Evolutionary conservation across 371 early-diverging fungal genomes (phyloP).

Genomic region (Mucor velutinosus): DNA sequence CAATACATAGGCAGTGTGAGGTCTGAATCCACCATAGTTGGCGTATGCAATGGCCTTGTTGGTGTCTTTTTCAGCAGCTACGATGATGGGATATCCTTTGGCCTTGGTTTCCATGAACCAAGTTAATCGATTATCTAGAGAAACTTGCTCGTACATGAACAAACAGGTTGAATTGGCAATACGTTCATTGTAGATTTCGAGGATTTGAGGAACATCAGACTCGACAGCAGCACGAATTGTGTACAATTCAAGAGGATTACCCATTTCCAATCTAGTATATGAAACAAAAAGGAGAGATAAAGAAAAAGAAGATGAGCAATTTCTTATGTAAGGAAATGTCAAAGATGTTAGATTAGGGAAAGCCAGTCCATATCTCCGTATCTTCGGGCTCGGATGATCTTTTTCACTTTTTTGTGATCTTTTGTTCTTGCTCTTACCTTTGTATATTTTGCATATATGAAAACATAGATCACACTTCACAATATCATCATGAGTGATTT

Average conservation of each 20-base stretch:
- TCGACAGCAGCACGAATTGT: slow-evolving; percentile 38
- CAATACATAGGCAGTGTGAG: slow-evolving; percentile 45
- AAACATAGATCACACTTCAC: not conserved
- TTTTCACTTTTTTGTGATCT: not conserved
- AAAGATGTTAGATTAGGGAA: not conserved
- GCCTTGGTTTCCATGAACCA: slow-evolving; percentile 36
- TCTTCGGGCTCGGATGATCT: slow-evolving; percentile 4
- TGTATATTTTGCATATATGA: not conserved
- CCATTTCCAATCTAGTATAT: slow-evolving; percentile 5
- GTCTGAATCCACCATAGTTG: slow-evolving; percentile 35
- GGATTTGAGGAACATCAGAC: slow-evolving; percentile 36
- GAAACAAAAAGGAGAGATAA: not conserved
- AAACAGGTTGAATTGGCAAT: slow-evolving; percentile 51
- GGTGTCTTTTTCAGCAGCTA: slow-evolving; percentile 41
- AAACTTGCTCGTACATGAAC: slow-evolving; percentile 45
- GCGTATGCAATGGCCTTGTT: slow-evolving; percentile 40
- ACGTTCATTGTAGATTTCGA: slow-evolving; percentile 53
- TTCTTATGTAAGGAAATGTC: not conserved
- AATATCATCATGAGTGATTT: not conserved
- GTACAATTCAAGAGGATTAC: slow-evolving; percentile 32
- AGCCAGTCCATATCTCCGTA: slow-evolving; percentile 18
- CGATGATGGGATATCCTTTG: slow-evolving; percentile 49
- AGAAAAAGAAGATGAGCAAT: not conserved
- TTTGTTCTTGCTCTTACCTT: not conserved
- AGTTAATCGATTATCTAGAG: slow-evolving; percentile 38